These are phyloP conservation scores for Fraxinus cuspidata DNA, from an alignment of 257 asterid genomes.

Conservation along the genomic window DNA sequence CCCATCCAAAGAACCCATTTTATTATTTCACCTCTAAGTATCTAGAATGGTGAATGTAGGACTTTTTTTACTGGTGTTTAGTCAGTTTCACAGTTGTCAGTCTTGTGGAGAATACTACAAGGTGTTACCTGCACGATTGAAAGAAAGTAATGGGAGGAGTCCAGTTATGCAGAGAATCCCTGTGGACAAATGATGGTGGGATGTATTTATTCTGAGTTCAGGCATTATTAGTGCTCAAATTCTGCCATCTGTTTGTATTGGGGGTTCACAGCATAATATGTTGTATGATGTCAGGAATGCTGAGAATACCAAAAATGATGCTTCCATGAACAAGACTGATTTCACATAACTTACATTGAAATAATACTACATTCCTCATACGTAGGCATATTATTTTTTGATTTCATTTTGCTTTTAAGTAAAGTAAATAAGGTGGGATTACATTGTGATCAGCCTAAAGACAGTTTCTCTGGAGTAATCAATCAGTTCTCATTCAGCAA, in stretches of 20 bases:
- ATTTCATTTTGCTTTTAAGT: background rate
- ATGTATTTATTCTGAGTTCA: background rate
- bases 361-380: background rate
- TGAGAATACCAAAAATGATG: background rate
- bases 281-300: background rate
- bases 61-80: no score
- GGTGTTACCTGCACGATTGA: background rate
- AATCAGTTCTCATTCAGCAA: background rate
- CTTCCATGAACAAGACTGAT: background rate
- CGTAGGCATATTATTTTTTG: background rate
- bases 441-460: background rate
- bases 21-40: no score
- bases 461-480: background rate
- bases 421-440: background rate
- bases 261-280: no score
- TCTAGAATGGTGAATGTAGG: no score
- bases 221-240: background rate
- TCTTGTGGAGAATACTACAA: background rate
- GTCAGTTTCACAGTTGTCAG: no score
- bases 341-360: no score
- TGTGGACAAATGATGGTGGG: background rate
- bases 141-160: background rate
- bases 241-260: no score
- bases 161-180: background rate
- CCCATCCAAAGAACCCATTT: no score